These are phyloP conservation scores for Trametes hirsuta DNA, from an alignment of 1,284 basidiomycete genomes.

Conservation along the genomic window DNA sequence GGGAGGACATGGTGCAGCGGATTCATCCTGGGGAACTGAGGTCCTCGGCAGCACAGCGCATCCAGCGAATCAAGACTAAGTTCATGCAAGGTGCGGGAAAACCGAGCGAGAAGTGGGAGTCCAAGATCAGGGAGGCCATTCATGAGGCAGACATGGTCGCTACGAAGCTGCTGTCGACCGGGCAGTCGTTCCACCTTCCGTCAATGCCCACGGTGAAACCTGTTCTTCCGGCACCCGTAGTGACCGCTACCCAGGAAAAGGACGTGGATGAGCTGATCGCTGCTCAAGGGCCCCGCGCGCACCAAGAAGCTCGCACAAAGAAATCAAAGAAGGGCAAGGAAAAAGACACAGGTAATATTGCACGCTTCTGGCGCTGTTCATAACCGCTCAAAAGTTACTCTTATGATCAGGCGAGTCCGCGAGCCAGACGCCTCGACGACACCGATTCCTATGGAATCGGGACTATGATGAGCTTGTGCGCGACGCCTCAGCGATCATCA, in stretches of 20 bases:
- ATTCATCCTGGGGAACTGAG: constrained; percentile 57
- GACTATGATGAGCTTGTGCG: constrained; percentile 87
- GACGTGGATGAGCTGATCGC: constrained; percentile 58
- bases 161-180: constrained; percentile 41
- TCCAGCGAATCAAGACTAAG: constrained; percentile 54
- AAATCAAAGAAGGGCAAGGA: constrained; percentile 44
- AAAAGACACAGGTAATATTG: constrained; percentile 30
- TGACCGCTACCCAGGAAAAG: constrained; percentile 50
- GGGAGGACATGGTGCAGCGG: constrained; percentile 58
- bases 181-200: constrained; percentile 26
- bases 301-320: constrained; percentile 33
- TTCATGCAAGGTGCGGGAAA: constrained; percentile 59
- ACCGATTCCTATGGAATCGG: constrained; percentile 80
- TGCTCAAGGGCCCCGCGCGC: constrained; percentile 54
- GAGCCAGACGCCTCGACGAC: constrained; percentile 35
- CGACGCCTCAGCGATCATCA: constrained; percentile 83
- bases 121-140: constrained; percentile 57
- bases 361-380: neutral
- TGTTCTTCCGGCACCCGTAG: constrained; percentile 39
- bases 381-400: neutral
- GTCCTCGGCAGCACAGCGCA: constrained; percentile 49
- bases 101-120: constrained; percentile 62
- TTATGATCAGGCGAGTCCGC: neutral
- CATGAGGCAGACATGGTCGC: constrained; percentile 55
- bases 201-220: constrained; percentile 25